Evolutionary conservation across 192 early-diverging fungal species (phyloP), one percentile per base, ranked within the genome.

Genomic region (Chytriomyces sp.): DNA sequence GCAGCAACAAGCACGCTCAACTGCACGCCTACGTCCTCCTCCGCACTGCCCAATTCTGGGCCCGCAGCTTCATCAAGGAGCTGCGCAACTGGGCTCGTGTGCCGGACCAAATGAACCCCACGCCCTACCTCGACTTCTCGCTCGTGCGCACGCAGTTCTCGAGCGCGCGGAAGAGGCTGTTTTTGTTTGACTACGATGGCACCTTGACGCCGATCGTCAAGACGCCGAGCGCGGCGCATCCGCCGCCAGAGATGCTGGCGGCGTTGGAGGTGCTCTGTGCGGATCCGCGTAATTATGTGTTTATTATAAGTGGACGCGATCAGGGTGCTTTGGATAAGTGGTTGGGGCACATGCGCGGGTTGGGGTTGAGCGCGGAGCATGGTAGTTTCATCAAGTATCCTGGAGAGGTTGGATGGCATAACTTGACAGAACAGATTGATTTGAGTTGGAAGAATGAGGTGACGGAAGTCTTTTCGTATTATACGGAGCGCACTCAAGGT

Each of bases 161-260:
- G 8, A 54, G 64, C 3, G 69, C 95, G 7, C 85, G 86, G 72
- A 91, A 85, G 73, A 87, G 97, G 22, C 81, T 98, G 10, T 78
- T 99, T 34, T 88, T 96, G 81, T 93, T 99, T 77, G 96, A 98
- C 70, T 98, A 98, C 77, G 96, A 98, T 70, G 97, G 97, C 33
- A 99, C 96, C 4, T 78, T 99, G 14, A 96, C 95, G 2, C 93
- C 95, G 3, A 96, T 96, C 52, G 83, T 83, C 55, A 94, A 91
- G 77, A 92, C 86, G 26, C 94, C 94, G 12, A 85, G 86, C 3
- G 89, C 89, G 36, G 94, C 94, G 12, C 68, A 91, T 4, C 97
- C 96, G 54, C 86, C 92, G 41, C 83, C 88, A 38, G 84, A 87
- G 30, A 94, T 94, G 93, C 86, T 99, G 5, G 75, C 82, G 52